Evolutionary conservation across 2,329 filamentous ascomycete genomes (phyloP).

Genomic region (Aureobasidium sp.): DNA sequence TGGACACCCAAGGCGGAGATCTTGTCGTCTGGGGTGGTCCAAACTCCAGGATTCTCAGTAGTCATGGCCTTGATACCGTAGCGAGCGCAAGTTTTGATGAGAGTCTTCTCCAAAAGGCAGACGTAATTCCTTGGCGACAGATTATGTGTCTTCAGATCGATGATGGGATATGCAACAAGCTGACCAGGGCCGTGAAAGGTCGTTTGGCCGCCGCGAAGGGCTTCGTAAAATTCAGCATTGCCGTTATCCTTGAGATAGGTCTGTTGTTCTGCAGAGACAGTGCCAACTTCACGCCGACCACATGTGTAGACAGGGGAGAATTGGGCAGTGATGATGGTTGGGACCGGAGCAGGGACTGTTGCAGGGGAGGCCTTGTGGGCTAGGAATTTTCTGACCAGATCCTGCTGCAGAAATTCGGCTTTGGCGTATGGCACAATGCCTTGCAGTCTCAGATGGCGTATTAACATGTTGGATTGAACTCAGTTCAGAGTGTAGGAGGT

Average conservation of each 20-base stretch:
- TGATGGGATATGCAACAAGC: slow-evolving; percentile 80
- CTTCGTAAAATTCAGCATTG: slow-evolving; percentile 57
- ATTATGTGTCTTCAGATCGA: slow-evolving; percentile 66
- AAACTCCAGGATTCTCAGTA: slow-evolving; percentile 77
- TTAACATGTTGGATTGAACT: slow-evolving; percentile 35
- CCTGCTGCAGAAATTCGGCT: slow-evolving; percentile 50
- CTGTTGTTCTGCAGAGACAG: slow-evolving; percentile 43
- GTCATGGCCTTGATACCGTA: slow-evolving; percentile 58
- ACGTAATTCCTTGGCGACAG: slow-evolving; percentile 72
- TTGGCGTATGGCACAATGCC: slow-evolving; percentile 47
- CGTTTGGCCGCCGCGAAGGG: slow-evolving; percentile 78
- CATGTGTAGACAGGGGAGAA: slow-evolving; percentile 81
- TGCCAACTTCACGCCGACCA: slow-evolving; percentile 65
- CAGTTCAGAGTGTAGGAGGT: neutral
- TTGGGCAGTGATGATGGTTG: slow-evolving; percentile 74
- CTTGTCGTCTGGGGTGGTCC: slow-evolving; percentile 57
- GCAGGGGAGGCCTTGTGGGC: slow-evolving; percentile 48
- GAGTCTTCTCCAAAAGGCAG: slow-evolving; percentile 65
- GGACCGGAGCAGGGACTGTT: slow-evolving; percentile 46
- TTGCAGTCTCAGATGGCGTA: slow-evolving; percentile 56
- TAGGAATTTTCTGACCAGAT: slow-evolving; percentile 51
- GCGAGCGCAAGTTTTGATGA: slow-evolving; percentile 56
- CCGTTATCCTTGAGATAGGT: slow-evolving; percentile 33
- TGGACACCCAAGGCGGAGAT: slow-evolving; percentile 92
- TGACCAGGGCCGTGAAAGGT: slow-evolving; percentile 96